Evolutionary conservation across 1,284 basidiomycete genomes (phyloP).

Genomic region (Microbotryum lychnidis-dioicae): DNA sequence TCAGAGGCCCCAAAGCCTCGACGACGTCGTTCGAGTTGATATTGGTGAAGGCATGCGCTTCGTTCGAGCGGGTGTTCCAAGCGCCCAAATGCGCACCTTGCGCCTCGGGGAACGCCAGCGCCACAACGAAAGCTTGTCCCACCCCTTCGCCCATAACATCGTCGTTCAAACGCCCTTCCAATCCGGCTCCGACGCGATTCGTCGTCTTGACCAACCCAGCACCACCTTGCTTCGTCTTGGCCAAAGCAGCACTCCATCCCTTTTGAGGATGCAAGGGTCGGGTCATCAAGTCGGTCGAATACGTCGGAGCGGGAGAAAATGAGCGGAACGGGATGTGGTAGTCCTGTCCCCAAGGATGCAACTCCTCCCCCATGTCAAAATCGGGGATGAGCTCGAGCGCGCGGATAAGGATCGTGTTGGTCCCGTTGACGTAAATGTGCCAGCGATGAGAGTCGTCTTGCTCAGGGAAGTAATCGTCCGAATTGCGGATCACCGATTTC

Average conservation of each 20-base stretch:
- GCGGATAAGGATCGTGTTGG: slow-evolving; percentile 26
- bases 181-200: not conserved
- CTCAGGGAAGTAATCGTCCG: slow-evolving; percentile 37
- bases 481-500: slow-evolving; percentile 19
- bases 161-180: slow-evolving; percentile 14
- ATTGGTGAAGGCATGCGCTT: not conserved
- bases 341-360: slow-evolving; percentile 7
- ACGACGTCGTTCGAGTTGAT: slow-evolving; percentile 14
- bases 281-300: slow-evolving; percentile 20
- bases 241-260: slow-evolving; percentile 7
- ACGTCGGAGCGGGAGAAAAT: slow-evolving; percentile 31
- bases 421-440: slow-evolving; percentile 34
- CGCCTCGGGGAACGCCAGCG: slow-evolving; percentile 5
- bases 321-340: slow-evolving; percentile 35
- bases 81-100: slow-evolving; percentile 21
- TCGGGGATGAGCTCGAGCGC: slow-evolving; percentile 30
- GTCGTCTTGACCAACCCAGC: slow-evolving; percentile 17
- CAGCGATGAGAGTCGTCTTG: slow-evolving; percentile 35
- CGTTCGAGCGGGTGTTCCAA: slow-evolving; percentile 24
- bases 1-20: slow-evolving; percentile 5
- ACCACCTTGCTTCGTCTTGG: slow-evolving; percentile 8
- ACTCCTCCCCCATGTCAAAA: slow-evolving; percentile 36
- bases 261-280: not conserved
- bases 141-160: slow-evolving; percentile 19
- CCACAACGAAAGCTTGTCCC: slow-evolving; percentile 18